Evolutionary conservation across 306 rosid genomes (phyloP).

Genomic region (Cucumis melo): DNA sequence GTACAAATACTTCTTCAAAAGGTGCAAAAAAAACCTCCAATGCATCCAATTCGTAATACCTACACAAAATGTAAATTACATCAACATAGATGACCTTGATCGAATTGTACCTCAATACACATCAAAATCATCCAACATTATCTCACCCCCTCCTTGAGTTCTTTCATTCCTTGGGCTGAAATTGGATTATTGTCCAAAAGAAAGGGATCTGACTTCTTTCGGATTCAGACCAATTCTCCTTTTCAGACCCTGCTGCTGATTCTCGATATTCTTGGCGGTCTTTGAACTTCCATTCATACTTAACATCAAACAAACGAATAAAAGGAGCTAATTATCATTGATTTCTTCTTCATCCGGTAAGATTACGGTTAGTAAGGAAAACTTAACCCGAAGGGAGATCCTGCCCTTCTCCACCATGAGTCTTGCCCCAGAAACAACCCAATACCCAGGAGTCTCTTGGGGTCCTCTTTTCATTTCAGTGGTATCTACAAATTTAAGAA

Average conservation of each 20-base stretch:
- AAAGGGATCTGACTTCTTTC: not conserved
- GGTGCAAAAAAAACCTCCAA: not conserved
- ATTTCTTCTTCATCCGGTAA: constrained; percentile 60
- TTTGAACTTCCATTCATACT: not conserved
- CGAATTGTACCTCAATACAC: not conserved
- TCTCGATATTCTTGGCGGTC: not conserved
- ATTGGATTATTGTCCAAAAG: not conserved
- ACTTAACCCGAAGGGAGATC: constrained; percentile 70
- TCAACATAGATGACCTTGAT: not conserved
- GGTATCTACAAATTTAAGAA: constrained; percentile 78
- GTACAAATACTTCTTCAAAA: not conserved
- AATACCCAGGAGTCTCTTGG: constrained; percentile 87
- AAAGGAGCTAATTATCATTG: constrained; percentile 34
- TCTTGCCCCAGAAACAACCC: constrained; percentile 96
- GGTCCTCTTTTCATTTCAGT: constrained; percentile 97
- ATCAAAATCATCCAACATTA: not conserved
- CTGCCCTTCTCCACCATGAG: constrained; percentile 76
- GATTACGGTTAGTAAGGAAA: constrained; percentile 62
- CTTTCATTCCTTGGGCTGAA: not conserved
- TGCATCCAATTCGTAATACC: not conserved
- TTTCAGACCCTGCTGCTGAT: not conserved
- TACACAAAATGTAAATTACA: not conserved
- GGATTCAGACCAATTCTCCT: not conserved
- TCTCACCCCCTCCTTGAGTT: not conserved
- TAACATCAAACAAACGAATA: not conserved